These are phyloP conservation scores for Podaxis carcinomalis DNA, from an alignment of 768 basidiomycete species.

Conservation along the genomic window DNA sequence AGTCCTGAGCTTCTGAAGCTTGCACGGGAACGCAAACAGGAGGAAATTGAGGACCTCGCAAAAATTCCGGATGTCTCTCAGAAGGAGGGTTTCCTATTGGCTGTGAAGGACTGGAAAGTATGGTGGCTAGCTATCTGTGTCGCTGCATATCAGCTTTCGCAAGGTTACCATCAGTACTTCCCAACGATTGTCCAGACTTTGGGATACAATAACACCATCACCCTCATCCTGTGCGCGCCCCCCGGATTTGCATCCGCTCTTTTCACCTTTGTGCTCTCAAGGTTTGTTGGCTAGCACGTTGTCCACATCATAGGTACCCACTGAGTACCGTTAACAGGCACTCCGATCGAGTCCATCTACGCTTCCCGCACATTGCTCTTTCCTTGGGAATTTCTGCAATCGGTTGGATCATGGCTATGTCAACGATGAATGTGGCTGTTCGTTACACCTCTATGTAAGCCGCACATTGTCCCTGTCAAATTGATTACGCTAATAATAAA, in stretches of 20 bases:
- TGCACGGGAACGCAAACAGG: slow-evolving; percentile 36
- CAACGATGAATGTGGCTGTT: slow-evolving; percentile 43
- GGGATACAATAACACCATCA: slow-evolving; percentile 52
- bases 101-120: slow-evolving; percentile 61
- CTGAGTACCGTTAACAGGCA: slow-evolving; percentile 29
- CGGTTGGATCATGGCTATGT: slow-evolving; percentile 52
- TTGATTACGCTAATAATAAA: background rate
- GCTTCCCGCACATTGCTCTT: slow-evolving; percentile 50
- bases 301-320: background rate
- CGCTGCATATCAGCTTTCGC: slow-evolving; percentile 38
- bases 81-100: slow-evolving; percentile 34
- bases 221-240: slow-evolving; percentile 61
- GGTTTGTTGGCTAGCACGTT: slow-evolving; percentile 21
- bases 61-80: slow-evolving; percentile 5
- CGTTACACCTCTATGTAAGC: slow-evolving; percentile 52
- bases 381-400: slow-evolving; percentile 50
- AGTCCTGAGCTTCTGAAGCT: slow-evolving; percentile 16
- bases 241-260: slow-evolving; percentile 53
- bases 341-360: slow-evolving; percentile 57
- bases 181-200: slow-evolving; percentile 62
- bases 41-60: slow-evolving; percentile 34
- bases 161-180: slow-evolving; percentile 61
- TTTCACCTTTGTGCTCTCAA: slow-evolving; percentile 38
- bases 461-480: background rate
- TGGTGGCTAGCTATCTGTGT: slow-evolving; percentile 58